Evolutionary conservation across 2,329 filamentous ascomycete genomes (phyloP), one percentile per base, ranked within the genome.

Genomic region (Allantophomopsis lycopodina): DNA sequence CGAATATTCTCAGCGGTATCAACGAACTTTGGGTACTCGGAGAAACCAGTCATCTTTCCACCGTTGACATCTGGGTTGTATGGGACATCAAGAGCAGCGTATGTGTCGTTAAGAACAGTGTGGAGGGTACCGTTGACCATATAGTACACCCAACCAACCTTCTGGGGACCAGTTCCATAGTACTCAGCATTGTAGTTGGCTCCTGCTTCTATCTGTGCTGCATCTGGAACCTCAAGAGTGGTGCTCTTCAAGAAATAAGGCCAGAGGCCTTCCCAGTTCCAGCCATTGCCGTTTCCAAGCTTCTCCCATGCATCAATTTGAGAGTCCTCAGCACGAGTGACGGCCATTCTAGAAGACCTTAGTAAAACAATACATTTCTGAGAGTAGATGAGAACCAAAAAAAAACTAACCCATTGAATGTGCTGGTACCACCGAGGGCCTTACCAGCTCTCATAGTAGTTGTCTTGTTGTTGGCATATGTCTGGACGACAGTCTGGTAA

Each of bases 361-460:
- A 42, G 38, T 20, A 35, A 18, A 33, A 8, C 7, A 13, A n/a
- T 13, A 10, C 15, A 16, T 35, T 44, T 43, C 44, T 28, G 8
- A 8, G 11, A 8, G 5, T 3, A 8, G 3, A 12, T 8, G 10
- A 10, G 23, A 12, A 28, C 23, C 18, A 20, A n/a, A n/a, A n/a
- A 21, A 21, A 21, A 12, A 28, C 23, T 28, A 8, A 28, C 23
- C 23, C 23, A 48, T 66, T 66, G 39, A 66, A 63, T 8, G 55
- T 51, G 13, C 58, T 62, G 3, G 60, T 61, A 5, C 62, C 64
- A 34, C 60, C 60, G 2, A 65, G 46, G 1, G 58, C 61, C 44
- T 60, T 65, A 2, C 61, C 63, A n/a, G 60, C 58, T 35, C 51
- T 52, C 35, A 63, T 51, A 4, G 47, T 48, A 28, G 60, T 46